Evolutionary conservation across 1,139 yeast species (phyloP).

Genomic region (Candida tropicalis): DNA sequence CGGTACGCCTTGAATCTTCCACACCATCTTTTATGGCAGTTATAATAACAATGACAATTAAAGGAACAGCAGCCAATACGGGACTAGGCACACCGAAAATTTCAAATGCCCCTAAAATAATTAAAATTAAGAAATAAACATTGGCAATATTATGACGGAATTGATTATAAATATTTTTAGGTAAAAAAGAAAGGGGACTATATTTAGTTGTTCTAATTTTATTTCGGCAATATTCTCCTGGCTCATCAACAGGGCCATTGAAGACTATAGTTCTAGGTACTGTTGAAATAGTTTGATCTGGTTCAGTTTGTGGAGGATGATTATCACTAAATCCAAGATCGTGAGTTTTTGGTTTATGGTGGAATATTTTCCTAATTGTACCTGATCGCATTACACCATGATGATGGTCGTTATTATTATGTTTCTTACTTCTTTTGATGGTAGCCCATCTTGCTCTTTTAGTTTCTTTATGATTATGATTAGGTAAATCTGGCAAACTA

Average conservation of each 20-base stretch:
- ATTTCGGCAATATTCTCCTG: constrained; percentile 60
- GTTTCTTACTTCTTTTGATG: constrained; percentile 32
- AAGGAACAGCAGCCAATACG: constrained; percentile 57
- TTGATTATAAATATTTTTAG: constrained; percentile 53
- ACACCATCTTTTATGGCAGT: constrained; percentile 61
- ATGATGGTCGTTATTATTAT: background rate
- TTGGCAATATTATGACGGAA: constrained; percentile 57
- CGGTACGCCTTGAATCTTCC: constrained; percentile 58
- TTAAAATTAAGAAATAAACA: constrained; percentile 52
- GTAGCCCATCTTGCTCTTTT: constrained; percentile 90
- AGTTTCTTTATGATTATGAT: background rate
- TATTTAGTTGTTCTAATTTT: constrained; percentile 64
- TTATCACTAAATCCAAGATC: constrained; percentile 25
- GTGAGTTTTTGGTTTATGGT: constrained; percentile 25
- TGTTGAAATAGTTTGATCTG: constrained; percentile 17
- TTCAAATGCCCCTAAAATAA: constrained; percentile 54
- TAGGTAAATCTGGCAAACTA: background rate
- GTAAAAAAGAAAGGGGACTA: constrained; percentile 57
- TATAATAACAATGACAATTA: constrained; percentile 56
- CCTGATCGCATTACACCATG: constrained; percentile 15
- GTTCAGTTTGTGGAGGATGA: constrained; percentile 23
- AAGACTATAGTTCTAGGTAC: constrained; percentile 61
- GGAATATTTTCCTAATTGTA: constrained; percentile 18
- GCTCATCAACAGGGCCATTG: constrained; percentile 61
- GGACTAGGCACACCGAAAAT: constrained; percentile 64